Conservation (phyloP, 1,284 basidiomycete genomes). For the Vanrija pseudolonga region DNA sequence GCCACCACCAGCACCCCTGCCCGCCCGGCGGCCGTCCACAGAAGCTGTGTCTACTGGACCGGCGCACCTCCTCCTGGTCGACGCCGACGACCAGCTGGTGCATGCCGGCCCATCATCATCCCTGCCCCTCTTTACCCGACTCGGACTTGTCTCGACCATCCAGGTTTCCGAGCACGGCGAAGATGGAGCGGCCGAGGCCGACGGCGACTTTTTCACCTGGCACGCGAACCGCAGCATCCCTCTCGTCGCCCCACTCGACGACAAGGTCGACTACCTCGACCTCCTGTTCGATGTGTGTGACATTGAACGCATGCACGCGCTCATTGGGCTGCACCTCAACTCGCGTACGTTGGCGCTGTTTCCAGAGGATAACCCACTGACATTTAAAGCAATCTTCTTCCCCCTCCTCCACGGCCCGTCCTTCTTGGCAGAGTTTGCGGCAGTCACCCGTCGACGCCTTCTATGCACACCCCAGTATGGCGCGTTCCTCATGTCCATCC, state of each 20-base stretch:
- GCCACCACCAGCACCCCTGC: too few species aligned
- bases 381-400: slow-evolving; percentile 12
- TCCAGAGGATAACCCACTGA: neutral
- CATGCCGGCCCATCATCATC: slow-evolving; percentile 12
- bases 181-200: slow-evolving; percentile 2
- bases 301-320: slow-evolving; percentile 8
- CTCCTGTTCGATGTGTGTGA: slow-evolving; percentile 10
- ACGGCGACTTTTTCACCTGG: slow-evolving; percentile 9
- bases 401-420: slow-evolving; percentile 14
- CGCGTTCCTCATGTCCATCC: slow-evolving; percentile 14
- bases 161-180: slow-evolving; percentile 8
- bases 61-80: slow-evolving; percentile 9
- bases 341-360: slow-evolving; percentile 1
- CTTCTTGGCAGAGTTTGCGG: slow-evolving; percentile 11
- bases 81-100: slow-evolving; percentile 15
- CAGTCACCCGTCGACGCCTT: slow-evolving; percentile 10
- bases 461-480: slow-evolving; percentile 14
- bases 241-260: neutral
- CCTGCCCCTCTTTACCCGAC: slow-evolving; percentile 13
- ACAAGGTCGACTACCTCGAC: slow-evolving; percentile 9
- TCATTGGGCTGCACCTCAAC: slow-evolving; percentile 11
- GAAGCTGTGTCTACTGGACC: too few species aligned
- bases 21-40: too few species aligned
- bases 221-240: slow-evolving; percentile 1
- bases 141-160: slow-evolving; percentile 12